phyloP scores from a whole-genome alignment of 768 basidiomycete genomes.

The Boletus pseudo-olivaceus region DNA sequence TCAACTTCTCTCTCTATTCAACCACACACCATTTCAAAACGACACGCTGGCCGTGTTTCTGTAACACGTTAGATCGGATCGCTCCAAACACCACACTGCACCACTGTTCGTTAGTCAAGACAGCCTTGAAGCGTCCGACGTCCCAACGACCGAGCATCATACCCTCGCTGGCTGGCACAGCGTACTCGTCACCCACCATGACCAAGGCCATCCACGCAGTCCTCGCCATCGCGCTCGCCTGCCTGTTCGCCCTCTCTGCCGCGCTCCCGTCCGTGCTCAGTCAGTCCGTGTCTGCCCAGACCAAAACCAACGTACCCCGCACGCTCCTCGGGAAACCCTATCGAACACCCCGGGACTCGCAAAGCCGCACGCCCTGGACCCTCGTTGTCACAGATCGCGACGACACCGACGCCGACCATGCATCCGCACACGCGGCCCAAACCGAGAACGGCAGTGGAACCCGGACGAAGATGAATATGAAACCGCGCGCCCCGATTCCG shows the following conservation, averaged over 20 bases:
- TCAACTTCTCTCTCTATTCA: neutral
- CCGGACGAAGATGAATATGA: neutral
- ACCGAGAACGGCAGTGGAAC: neutral
- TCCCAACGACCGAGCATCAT: neutral
- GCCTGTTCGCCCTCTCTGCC: conserved; percentile 4
- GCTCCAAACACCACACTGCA: neutral
- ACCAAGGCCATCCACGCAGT: neutral
- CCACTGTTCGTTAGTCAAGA: neutral
- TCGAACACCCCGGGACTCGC: neutral
- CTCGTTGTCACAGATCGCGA: neutral
- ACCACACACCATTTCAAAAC: neutral
- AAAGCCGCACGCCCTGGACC: neutral
- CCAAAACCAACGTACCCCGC: conserved; percentile 1
- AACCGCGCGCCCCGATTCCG: neutral
- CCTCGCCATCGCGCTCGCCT: conserved; percentile 9
- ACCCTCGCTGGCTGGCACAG: neutral
- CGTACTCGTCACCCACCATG: neutral
- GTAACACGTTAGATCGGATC: neutral
- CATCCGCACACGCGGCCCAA: neutral
- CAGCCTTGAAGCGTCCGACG: neutral
- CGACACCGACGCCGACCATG: neutral
- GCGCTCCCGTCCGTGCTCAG: conserved; percentile 4
- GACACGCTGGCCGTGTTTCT: conserved; percentile 15
- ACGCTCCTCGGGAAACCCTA: conserved; percentile 15
- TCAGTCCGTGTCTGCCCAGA: neutral